Conservation (phyloP, 176 grass and related monocot genomes). For the Lolium rigidum region DNA sequence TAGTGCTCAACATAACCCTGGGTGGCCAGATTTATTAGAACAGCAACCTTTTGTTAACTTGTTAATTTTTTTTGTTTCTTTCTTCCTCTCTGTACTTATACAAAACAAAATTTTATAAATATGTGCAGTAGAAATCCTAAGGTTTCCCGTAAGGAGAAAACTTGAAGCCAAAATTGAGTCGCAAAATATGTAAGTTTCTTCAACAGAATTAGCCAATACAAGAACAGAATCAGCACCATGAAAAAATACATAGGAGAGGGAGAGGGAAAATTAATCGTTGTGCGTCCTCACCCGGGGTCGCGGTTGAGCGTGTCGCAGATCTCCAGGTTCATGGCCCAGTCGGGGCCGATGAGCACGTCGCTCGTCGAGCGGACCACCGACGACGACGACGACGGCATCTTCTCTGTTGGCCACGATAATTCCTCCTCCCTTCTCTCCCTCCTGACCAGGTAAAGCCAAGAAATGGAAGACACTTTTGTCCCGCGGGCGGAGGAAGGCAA, state of each 20-base stretch:
- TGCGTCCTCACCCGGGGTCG: conserved; percentile 59
- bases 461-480: conserved; percentile 8
- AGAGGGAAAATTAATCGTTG: background rate
- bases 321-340: conserved; percentile 92
- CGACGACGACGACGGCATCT: conserved; percentile 50
- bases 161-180: background rate
- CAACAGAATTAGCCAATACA: conserved; percentile 19
- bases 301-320: conserved; percentile 90
- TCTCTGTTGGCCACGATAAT: conserved; percentile 6
- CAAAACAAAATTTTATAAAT: background rate
- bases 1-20: background rate
- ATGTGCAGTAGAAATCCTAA: background rate
- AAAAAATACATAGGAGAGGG: background rate
- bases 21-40: too few species aligned
- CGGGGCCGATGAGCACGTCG: conserved; percentile 76
- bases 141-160: background rate
- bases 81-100: too few species aligned
- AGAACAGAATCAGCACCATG: background rate
- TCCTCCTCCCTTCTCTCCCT: conserved; percentile 26
- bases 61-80: background rate
- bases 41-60: too few species aligned
- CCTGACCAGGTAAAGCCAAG: background rate
- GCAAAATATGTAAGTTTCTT: background rate
- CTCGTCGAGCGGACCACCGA: conserved; percentile 67
- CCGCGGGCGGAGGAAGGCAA: conserved; percentile 37